Evolutionary conservation across 805 yeast species (phyloP), one percentile per base, ranked within the genome.

Genomic region (Saccharomycopsis javanensis): DNA sequence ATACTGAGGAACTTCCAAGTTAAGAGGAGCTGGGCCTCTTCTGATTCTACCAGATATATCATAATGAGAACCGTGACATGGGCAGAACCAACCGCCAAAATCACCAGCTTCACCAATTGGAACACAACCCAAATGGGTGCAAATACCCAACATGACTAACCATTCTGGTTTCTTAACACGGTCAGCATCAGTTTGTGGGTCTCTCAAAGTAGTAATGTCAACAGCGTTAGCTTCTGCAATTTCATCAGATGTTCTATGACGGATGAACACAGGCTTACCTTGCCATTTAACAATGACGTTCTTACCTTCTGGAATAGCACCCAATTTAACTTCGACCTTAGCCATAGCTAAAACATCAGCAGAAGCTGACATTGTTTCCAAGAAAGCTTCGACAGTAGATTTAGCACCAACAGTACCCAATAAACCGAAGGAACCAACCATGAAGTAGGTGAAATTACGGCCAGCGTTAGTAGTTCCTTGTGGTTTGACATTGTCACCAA

Each of bases 31-130:
- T 67, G 99, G 99, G 67, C 99, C 99, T 79, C 83, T 92, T 85
- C 99, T 89, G 73, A 94, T 92, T 85, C 99, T 92, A 75, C 99
- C 99, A 63, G 97, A 91, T 78, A 95, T 95, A 78, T 94, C 99
- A 77, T 94, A 94, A 76, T 95, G 99, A 71, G 98, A 92, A 82
- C 99, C 99, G 81, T 95, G 99, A 80, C 99, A 94, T 65, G 99
- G 99, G 77, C 99, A 94, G 92, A 94, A 94, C 99, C 99, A 94
- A 73, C 99, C 99, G 73, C 97, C 98, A 68, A 82, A 94, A 76
- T 94, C 99, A 78, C 99, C 99, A 65, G 97, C 85, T 79, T 94
- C 98, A 73, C 99, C 99, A 70, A 94, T 94, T 66, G 99, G 99
- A 62, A 94, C 99, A 86, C 99, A 94, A 75, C 99, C 99, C 80